phyloP scores from a whole-genome alignment of 768 basidiomycete genomes.

The Boletus eberwhitei region DNA sequence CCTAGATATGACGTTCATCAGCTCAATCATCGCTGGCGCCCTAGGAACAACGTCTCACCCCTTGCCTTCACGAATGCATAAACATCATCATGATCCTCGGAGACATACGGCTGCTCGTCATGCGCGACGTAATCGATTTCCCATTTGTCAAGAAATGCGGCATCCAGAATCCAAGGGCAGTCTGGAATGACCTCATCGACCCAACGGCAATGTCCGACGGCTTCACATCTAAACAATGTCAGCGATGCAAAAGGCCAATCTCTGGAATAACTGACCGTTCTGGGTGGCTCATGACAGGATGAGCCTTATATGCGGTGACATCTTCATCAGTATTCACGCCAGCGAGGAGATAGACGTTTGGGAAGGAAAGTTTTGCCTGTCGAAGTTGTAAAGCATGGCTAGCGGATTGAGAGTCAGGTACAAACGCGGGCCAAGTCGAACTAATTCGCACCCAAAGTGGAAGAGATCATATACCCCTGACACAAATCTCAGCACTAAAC shows the following conservation, averaged over 20 bases:
- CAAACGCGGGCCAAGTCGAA: neutral
- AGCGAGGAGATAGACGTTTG: conserved; percentile 83
- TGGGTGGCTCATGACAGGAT: conserved; percentile 81
- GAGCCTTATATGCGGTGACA: conserved; percentile 74
- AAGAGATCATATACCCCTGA: conserved; percentile 95
- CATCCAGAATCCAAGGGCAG: conserved; percentile 86
- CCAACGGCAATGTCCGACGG: conserved; percentile 95
- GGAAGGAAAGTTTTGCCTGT: conserved; percentile 94
- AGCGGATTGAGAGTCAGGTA: conserved; percentile 8
- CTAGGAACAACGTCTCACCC: conserved; percentile 46
- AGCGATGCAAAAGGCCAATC: neutral
- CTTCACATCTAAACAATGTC: conserved; percentile 62
- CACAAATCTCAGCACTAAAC: conserved; percentile 6
- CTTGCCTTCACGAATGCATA: conserved; percentile 77
- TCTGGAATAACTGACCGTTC: conserved; percentile 56
- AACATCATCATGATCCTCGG: conserved; percentile 80
- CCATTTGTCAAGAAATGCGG: conserved; percentile 78
- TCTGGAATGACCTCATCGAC: conserved; percentile 90
- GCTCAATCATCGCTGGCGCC: neutral
- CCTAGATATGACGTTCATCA: conserved; percentile 43
- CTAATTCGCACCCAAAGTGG: conserved; percentile 76
- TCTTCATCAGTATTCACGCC: conserved; percentile 93
- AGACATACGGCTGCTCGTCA: conserved; percentile 85
- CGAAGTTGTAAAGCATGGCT: conserved; percentile 95
- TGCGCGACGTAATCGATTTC: conserved; percentile 97